phyloP scores from a whole-genome alignment of 345 rosid species.

The Firmiana major region DNA sequence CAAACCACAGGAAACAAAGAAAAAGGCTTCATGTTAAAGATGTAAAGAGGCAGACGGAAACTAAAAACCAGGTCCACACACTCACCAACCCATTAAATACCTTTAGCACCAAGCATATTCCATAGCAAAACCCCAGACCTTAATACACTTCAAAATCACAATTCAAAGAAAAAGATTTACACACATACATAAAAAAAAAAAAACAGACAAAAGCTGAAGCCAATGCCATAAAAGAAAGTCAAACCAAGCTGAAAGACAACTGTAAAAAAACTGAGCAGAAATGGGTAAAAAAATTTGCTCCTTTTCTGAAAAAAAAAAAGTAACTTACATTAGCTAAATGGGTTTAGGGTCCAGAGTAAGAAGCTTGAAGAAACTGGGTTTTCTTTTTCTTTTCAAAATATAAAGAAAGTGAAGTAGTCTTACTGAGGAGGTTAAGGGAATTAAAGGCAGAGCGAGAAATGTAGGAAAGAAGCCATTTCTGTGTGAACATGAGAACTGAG shows the following conservation, averaged over 20 bases:
- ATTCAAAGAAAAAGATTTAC: slow-evolving; percentile 6
- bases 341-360: slow-evolving; percentile 15
- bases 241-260: slow-evolving; percentile 16
- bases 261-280: background rate
- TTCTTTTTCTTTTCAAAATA: background rate
- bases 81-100: slow-evolving; percentile 49
- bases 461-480: slow-evolving; percentile 11
- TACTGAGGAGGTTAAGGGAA: slow-evolving; percentile 16
- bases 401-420: background rate
- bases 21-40: slow-evolving; percentile 46
- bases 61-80: slow-evolving; percentile 40
- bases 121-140: slow-evolving; percentile 6
- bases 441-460: slow-evolving; percentile 17
- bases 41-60: slow-evolving; percentile 20
- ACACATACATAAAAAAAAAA: background rate
- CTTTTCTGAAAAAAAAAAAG: background rate
- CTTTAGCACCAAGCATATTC: slow-evolving; percentile 50
- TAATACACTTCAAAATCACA: slow-evolving; percentile 6
- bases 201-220: slow-evolving; percentile 14
- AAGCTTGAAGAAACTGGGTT: background rate
- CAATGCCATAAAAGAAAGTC: slow-evolving; percentile 24
- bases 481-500: background rate
- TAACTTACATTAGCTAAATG: slow-evolving; percentile 24
- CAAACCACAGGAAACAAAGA: slow-evolving; percentile 37
- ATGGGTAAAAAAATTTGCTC: background rate